A percentile compares a stretch with the other conserved stretches of the same genome.
Conservation (phyloP, 176 grass and related monocot species). For the Carex parvula region DNA sequence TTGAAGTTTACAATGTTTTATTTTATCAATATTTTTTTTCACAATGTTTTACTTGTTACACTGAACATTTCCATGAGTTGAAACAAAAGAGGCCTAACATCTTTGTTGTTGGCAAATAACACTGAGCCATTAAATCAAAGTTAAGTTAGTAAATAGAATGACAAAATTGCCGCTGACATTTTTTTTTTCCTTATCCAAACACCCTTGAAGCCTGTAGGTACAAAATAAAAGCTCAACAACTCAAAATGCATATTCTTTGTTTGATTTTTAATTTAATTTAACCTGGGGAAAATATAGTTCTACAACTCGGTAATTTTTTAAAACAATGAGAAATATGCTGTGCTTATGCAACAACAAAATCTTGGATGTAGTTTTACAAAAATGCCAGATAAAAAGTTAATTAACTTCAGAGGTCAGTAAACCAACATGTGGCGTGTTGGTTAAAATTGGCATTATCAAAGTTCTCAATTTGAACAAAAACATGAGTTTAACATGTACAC, state of each 20-base stretch:
- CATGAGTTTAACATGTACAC: not conserved
- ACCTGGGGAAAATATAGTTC: not conserved
- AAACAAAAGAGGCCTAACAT: not conserved
- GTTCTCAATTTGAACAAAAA: not conserved
- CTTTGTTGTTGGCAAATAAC: not conserved
- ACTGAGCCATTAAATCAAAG: not conserved
- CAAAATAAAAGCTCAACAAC: not conserved
- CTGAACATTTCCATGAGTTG: not conserved
- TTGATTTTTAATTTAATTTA: not conserved
- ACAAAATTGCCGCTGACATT: not conserved
- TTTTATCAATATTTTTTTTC: not conserved
- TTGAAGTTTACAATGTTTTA: not conserved
- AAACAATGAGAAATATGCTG: not conserved
- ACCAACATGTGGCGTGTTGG: not conserved
- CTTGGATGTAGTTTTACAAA: not conserved
- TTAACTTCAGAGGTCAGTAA: not conserved
- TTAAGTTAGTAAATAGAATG: not conserved
- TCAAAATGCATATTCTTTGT: not conserved
- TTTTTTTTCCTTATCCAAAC: not conserved
- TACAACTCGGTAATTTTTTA: not conserved
- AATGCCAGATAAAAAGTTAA: not conserved
- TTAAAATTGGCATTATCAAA: not conserved
- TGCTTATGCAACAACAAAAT: not conserved
- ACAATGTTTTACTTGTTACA: not conserved
- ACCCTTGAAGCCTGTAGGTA: not conserved